phyloP scores from a whole-genome alignment of 208 protist genomes.

The Trypanosoma caninum region DNA sequence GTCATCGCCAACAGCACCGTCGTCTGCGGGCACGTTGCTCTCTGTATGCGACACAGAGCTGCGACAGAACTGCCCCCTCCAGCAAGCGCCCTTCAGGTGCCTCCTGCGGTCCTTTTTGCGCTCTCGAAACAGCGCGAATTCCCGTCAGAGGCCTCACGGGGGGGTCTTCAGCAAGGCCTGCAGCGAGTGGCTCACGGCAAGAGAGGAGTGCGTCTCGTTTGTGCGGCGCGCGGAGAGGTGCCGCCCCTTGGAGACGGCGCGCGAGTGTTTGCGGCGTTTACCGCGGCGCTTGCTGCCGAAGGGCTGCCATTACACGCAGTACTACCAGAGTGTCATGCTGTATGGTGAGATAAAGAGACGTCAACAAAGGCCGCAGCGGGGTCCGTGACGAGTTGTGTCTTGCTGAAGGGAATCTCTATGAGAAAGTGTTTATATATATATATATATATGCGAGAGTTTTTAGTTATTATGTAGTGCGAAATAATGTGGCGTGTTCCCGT shows the following conservation, averaged over 20 bases:
- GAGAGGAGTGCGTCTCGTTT: conserved; percentile 48
- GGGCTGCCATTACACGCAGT: conserved; percentile 54
- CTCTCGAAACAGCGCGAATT: neutral
- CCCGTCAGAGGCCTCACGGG: neutral
- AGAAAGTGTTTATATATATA: too few species aligned
- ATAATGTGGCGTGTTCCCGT: too few species aligned
- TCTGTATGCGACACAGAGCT: conserved; percentile 14
- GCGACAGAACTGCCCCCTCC: conserved; percentile 1
- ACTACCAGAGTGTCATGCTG: conserved; percentile 73
- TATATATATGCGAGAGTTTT: too few species aligned
- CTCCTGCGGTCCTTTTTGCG: conserved; percentile 11
- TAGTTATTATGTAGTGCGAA: too few species aligned
- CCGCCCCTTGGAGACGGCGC: conserved; percentile 8
- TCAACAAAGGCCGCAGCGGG: neutral
- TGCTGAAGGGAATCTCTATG: neutral
- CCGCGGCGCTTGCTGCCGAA: conserved; percentile 33
- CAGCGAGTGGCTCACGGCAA: conserved; percentile 51
- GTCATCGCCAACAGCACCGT: neutral
- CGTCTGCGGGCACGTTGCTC: conserved; percentile 8
- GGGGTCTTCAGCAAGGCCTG: conserved; percentile 29
- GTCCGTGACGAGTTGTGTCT: neutral
- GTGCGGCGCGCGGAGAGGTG: conserved; percentile 35
- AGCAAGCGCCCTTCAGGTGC: conserved; percentile 20
- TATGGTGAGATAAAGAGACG: conserved; percentile 36
- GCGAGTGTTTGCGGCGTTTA: conserved; percentile 63